Percentiles rank a stretch among this genome's conserved stretches.
phyloP scores from a whole-genome alignment of 202 grass and related monocot genomes.

The Panicum virgatum region DNA sequence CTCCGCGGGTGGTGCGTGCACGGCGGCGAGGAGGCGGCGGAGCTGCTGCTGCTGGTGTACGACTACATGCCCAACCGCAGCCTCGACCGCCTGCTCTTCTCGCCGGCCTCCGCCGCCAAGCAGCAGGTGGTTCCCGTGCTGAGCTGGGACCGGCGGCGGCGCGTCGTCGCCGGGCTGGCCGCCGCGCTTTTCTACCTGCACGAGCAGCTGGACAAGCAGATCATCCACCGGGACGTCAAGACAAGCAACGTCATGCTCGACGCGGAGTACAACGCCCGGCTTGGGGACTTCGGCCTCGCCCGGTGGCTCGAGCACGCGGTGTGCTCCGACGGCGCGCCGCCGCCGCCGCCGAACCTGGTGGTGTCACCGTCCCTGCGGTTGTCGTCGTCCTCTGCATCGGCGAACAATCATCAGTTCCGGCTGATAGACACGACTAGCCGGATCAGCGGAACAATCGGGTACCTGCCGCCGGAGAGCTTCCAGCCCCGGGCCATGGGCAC shows the following conservation, averaged over 20 bases:
- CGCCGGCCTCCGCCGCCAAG: background rate
- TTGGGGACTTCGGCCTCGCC: slow-evolving; percentile 87
- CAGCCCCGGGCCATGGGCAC: slow-evolving; percentile 50
- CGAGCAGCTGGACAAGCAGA: slow-evolving; percentile 89
- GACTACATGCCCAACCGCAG: slow-evolving; percentile 86
- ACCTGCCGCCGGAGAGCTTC: slow-evolving; percentile 96
- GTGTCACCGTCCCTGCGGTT: slow-evolving; percentile 38
- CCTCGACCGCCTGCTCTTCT: slow-evolving; percentile 83
- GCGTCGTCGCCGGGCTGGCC: slow-evolving; percentile 64
- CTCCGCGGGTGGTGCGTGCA: slow-evolving; percentile 88
- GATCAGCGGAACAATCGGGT: slow-evolving; percentile 90
- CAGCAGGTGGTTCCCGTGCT: background rate
- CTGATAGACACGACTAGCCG: slow-evolving; percentile 76
- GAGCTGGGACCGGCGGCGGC: slow-evolving; percentile 55
- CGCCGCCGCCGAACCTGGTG: too few relatives aligned
- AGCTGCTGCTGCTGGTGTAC: slow-evolving; percentile 82
- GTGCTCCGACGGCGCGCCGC: too few relatives aligned
- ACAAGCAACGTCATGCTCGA: slow-evolving; percentile 98
- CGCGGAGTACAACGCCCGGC: slow-evolving; percentile 75
- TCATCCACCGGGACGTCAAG: slow-evolving; percentile 94
- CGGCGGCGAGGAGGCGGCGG: slow-evolving; percentile 43
- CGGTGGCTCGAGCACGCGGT: slow-evolving; percentile 81
- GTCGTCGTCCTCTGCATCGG: slow-evolving; percentile 41
- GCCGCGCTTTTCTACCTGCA: slow-evolving; percentile 83
- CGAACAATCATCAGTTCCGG: slow-evolving; percentile 70